phyloP scores from a whole-genome alignment of 768 basidiomycete species.

The Amanita polypyramis region DNA sequence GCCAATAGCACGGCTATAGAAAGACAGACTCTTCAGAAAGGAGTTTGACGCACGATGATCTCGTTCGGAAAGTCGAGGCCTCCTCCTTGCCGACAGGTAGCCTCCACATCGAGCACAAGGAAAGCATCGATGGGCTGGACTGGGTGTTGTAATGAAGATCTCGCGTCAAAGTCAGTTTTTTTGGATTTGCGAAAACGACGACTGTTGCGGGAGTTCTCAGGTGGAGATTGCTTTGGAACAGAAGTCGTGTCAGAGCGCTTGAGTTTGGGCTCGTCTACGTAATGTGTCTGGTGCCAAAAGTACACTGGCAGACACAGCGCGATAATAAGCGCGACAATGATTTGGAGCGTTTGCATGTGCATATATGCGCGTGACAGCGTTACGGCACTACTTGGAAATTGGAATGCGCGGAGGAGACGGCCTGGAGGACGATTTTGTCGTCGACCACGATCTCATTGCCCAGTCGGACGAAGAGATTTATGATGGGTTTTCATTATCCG shows the following conservation, averaged over 20 bases:
- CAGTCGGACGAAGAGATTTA: constrained; percentile 52
- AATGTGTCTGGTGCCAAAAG: not conserved
- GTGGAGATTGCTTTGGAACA: not conserved
- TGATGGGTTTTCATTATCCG: constrained; percentile 20
- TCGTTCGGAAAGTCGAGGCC: constrained; percentile 87
- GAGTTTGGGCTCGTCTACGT: not conserved
- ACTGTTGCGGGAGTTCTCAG: not conserved
- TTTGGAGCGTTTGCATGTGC: not conserved
- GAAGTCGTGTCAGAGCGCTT: too few relatives aligned
- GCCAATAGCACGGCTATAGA: constrained; percentile 8
- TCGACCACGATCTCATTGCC: constrained; percentile 51
- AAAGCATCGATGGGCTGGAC: constrained; percentile 62
- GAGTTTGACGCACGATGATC: constrained; percentile 65
- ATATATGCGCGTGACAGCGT: not conserved
- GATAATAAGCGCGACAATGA: not conserved
- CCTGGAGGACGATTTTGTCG: constrained; percentile 74
- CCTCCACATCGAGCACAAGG: constrained; percentile 86
- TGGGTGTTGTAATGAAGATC: constrained; percentile 10
- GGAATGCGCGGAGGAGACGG: constrained; percentile 55
- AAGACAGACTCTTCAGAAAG: not conserved
- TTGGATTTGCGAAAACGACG: not conserved
- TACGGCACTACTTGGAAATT: not conserved
- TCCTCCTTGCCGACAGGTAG: constrained; percentile 61
- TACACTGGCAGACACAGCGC: not conserved
- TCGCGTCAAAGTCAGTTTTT: constrained; percentile 1